Evolutionary conservation across 257 asterid species (phyloP).

Genomic region (Solanum pinnatisectum): DNA sequence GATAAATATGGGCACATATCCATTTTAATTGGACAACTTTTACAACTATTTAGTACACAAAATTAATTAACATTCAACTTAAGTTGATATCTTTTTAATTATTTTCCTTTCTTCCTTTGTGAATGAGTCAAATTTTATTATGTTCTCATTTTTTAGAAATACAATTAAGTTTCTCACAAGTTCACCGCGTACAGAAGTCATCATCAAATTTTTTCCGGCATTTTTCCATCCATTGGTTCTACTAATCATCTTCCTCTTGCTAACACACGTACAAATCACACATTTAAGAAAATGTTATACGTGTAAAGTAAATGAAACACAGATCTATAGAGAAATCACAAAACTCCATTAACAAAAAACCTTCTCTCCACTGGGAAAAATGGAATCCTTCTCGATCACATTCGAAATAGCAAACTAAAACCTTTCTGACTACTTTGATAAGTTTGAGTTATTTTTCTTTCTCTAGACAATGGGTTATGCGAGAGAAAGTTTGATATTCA

Average conservation of each 20-base stretch:
- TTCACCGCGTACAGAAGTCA: not conserved
- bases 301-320: not conserved
- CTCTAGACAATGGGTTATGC: not conserved
- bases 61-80: not conserved
- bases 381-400: not conserved
- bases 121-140: not conserved
- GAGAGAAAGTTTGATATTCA: not conserved
- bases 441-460: not conserved
- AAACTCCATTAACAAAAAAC: not conserved
- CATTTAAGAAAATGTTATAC: not conserved
- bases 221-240: not conserved
- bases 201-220: not conserved
- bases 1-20: not conserved
- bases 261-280: not conserved
- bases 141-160: not conserved
- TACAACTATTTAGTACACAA: not conserved
- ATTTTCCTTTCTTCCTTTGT: not conserved
- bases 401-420: not conserved
- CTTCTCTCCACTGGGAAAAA: not conserved
- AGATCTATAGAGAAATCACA: not conserved
- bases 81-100: not conserved
- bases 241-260: not conserved
- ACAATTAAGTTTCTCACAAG: not conserved
- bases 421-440: not conserved
- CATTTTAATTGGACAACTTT: not conserved